A percentile compares a stretch with the other conserved stretches of the same genome.
Evolutionary conservation across 2,329 filamentous ascomycete species (phyloP).

Genomic region (Pseudovirgaria hyperparasitica): DNA sequence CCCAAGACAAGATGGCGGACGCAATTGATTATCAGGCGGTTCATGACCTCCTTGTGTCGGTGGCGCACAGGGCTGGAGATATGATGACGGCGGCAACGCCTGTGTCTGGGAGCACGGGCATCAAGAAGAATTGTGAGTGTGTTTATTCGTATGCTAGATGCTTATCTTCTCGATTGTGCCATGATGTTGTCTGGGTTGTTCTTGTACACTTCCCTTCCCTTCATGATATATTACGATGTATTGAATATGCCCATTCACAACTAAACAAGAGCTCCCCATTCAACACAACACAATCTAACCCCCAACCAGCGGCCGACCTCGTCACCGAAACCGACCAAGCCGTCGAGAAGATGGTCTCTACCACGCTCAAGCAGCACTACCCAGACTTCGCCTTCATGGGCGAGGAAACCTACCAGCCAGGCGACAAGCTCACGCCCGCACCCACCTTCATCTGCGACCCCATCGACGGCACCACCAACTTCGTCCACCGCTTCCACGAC

Average conservation of each 20-base stretch:
- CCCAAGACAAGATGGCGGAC: slow-evolving; percentile 14
- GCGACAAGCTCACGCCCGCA: slow-evolving; percentile 45
- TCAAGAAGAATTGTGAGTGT: slow-evolving; percentile 36
- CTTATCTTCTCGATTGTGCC: no score
- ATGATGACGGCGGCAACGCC: slow-evolving; percentile 34
- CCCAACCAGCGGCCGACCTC: slow-evolving; percentile 39
- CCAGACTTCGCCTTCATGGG: slow-evolving; percentile 38
- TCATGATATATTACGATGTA: not conserved
- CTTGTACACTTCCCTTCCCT: not conserved
- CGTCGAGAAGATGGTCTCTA: slow-evolving; percentile 45
- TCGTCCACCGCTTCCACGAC: slow-evolving; percentile 61
- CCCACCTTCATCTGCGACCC: slow-evolving; percentile 75
- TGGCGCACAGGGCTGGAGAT: slow-evolving; percentile 32
- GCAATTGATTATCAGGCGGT: slow-evolving; percentile 32
- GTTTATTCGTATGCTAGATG: no score
- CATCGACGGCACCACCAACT: slow-evolving; percentile 74
- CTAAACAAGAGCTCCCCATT: not conserved
- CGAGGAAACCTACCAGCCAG: slow-evolving; percentile 57
- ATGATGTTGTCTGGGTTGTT: no score
- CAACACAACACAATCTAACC: not conserved
- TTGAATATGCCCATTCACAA: not conserved
- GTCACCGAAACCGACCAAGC: slow-evolving; percentile 52
- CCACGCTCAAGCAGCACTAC: slow-evolving; percentile 36
- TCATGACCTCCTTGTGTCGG: slow-evolving; percentile 33
- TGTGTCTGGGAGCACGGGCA: slow-evolving; percentile 26